Conservation (phyloP, 2,329 filamentous ascomycete species). For the Paraphaeosphaeria sporulosa region DNA sequence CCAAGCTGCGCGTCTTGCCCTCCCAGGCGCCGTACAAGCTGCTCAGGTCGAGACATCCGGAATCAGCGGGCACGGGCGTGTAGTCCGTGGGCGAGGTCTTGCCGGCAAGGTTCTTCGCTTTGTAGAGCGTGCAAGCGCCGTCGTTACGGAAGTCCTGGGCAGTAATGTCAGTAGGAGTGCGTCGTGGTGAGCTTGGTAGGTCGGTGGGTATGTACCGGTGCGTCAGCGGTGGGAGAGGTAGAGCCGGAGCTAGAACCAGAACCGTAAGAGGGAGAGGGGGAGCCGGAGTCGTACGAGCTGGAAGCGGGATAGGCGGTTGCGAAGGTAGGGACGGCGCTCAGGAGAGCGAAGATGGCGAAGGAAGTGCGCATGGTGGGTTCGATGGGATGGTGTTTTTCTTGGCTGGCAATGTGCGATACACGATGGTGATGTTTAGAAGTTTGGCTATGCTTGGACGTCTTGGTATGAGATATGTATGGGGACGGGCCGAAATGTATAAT, state of each 20-base stretch:
- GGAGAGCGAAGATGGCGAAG: slow-evolving; percentile 18
- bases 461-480: neutral
- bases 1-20: slow-evolving; percentile 23
- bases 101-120: slow-evolving; percentile 22
- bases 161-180: neutral
- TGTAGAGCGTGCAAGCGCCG: slow-evolving; percentile 19
- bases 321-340: slow-evolving; percentile 18
- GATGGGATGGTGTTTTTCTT: neutral
- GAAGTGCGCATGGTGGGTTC: slow-evolving; percentile 22
- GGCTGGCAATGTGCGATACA: neutral
- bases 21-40: slow-evolving; percentile 31
- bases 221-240: neutral
- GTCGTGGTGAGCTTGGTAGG: neutral
- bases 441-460: neutral
- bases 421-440: neutral
- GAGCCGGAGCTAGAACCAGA: slow-evolving; percentile 4
- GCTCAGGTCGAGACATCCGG: slow-evolving; percentile 25
- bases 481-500: neutral
- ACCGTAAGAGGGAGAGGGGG: slow-evolving; percentile 4
- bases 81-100: slow-evolving; percentile 16
- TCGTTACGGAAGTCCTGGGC: slow-evolving; percentile 11
- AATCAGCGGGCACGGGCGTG: slow-evolving; percentile 19
- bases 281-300: neutral
- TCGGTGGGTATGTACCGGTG: neutral
- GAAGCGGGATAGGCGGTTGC: slow-evolving; percentile 16